Evolutionary conservation across 805 yeast species (phyloP).

Genomic region (Candida alai): DNA sequence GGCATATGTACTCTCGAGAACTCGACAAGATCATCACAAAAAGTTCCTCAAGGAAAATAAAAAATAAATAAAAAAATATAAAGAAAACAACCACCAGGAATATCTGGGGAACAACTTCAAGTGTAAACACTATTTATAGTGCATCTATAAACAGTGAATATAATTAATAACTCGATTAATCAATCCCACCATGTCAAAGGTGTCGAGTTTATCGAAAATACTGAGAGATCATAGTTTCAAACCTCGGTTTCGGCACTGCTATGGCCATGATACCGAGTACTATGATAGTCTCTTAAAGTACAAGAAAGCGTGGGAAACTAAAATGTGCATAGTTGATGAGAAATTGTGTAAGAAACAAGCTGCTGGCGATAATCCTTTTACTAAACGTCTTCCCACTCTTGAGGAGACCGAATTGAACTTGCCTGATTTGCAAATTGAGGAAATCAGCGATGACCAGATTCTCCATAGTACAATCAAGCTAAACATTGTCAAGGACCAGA

Average conservation of each 20-base stretch:
- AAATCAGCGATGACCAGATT: constrained; percentile 5
- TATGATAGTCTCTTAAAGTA: constrained; percentile 40
- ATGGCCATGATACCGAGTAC: constrained; percentile 47
- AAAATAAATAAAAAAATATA: too few relatives aligned
- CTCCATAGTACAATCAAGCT: too few relatives aligned
- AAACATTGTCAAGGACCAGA: too few relatives aligned
- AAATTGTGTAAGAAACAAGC: constrained; percentile 12
- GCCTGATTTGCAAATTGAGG: constrained; percentile 8
- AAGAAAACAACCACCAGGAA: too few relatives aligned
- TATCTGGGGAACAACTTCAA: too few relatives aligned
- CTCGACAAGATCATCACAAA: too few relatives aligned
- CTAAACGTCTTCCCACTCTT: constrained; percentile 2
- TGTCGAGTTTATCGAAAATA: constrained; percentile 4
- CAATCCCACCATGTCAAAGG: too few relatives aligned
- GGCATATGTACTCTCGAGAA: too few relatives aligned
- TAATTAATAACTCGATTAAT: too few relatives aligned
- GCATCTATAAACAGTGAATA: too few relatives aligned
- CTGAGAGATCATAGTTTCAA: constrained; percentile 24
- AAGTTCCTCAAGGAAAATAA: too few relatives aligned
- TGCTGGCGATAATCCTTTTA: not conserved
- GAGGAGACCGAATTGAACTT: constrained; percentile 11
- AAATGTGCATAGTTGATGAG: constrained; percentile 41
- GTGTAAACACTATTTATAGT: too few relatives aligned
- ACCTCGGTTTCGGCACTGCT: constrained; percentile 33
- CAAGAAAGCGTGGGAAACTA: constrained; percentile 48